Conservation (phyloP, 148 eudicot species). For the Pharnaceum exiguum region DNA sequence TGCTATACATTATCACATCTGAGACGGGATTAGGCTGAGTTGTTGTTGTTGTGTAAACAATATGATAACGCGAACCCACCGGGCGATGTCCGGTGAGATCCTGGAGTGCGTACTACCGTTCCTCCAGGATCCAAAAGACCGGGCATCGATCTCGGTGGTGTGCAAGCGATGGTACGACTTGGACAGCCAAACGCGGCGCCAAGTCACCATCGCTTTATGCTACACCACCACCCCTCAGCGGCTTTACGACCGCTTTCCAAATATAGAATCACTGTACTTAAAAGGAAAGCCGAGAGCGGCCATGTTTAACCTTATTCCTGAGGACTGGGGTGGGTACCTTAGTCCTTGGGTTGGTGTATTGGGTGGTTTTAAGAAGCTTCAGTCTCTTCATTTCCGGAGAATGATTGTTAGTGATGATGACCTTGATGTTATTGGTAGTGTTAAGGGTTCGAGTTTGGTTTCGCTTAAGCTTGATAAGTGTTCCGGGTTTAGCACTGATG, state of each 20-base stretch:
- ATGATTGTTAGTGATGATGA: slow-evolving; percentile 84
- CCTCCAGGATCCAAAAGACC: slow-evolving; percentile 55
- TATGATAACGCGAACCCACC: background rate
- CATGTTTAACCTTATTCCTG: slow-evolving; percentile 88
- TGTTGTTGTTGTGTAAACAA: too few relatives aligned
- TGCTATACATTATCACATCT: too few relatives aligned
- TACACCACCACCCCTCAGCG: slow-evolving; percentile 67
- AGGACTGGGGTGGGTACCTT: slow-evolving; percentile 95
- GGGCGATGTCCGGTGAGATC: slow-evolving; percentile 50
- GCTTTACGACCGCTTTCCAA: slow-evolving; percentile 54
- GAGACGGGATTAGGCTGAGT: too few relatives aligned
- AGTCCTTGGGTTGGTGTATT: slow-evolving; percentile 53
- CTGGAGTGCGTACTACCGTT: slow-evolving; percentile 56
- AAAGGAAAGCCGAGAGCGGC: slow-evolving; percentile 97
- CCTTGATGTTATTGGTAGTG: slow-evolving; percentile 47
- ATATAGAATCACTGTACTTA: slow-evolving; percentile 61
- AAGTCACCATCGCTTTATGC: slow-evolving; percentile 76
- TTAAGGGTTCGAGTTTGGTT: slow-evolving; percentile 33
- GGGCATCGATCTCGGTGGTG: slow-evolving; percentile 55
- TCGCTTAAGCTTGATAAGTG: slow-evolving; percentile 76
- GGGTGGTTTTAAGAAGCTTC: slow-evolving; percentile 37
- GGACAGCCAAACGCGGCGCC: slow-evolving; percentile 55
- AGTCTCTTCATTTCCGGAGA: slow-evolving; percentile 65
- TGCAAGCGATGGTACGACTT: slow-evolving; percentile 62
- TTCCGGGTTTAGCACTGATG: slow-evolving; percentile 84